Base-by-base conservation (phyloP, 2,329 filamentous ascomycete genomes). In the Xylariaceae sp. region DNA sequence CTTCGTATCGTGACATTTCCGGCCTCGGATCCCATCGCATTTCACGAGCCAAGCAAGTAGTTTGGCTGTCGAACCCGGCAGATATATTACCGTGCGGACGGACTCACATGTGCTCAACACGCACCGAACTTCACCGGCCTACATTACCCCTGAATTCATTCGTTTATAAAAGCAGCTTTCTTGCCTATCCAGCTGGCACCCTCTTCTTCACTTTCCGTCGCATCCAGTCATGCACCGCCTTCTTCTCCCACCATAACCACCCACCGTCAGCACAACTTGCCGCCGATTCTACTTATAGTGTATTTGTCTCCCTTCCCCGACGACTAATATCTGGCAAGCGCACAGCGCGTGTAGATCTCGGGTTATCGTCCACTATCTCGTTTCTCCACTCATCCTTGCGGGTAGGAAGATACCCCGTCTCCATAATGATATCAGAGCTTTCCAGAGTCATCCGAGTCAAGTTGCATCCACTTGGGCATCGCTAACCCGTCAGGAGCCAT, bases 371-470 rank as follows among this genome's bases (percentile, higher is more conserved):
- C 22, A 29, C 21, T 37, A 16, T 34, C 32, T 15, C 32, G 6
- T 13, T 37, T 37, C 36, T 37, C 36, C 36, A 37, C 36, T 12
- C 8, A 12, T 16, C 5, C 36, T 18, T 26, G 5, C 15, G 21
- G 19, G 12, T 29, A 43, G 22, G 41, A n/a, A 18, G 21, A 21
- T 29, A 41, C 44, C 36, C 49, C 49, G 46, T 52, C 39, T 42
- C 41, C 21, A 41, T 21, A 29, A 53, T 54, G 32, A 47, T 54
- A 56, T 51, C 51, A 54, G 51, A 36, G 51, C 44, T 48, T 47
- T 16, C n/a, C 21, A 37, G 15, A 30, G 44, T 37, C 30, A 5
- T 5, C 26, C 15, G 12, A 42, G 26, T n/a, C 39, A n/a, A 36
- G 30, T 13, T 39, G 16, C 36, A 47, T 47, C 21, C 9, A 13